Conservation (phyloP, 148 eudicot species). For the Chenopodium formosanum region DNA sequence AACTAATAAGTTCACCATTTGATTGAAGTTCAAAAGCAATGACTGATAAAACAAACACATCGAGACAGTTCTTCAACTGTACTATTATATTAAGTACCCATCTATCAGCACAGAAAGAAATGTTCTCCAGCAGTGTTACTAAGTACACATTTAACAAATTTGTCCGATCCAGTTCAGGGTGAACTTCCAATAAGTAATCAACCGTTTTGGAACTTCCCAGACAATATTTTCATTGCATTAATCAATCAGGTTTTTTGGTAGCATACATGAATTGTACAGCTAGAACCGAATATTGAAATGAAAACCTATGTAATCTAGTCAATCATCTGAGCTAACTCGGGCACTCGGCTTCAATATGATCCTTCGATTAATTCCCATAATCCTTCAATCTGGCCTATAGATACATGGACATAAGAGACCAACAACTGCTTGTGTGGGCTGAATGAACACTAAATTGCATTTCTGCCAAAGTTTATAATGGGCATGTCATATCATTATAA, state of each 20-base stretch:
- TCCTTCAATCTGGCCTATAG: neutral
- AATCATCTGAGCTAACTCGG: conserved; percentile 12
- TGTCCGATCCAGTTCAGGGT: neutral
- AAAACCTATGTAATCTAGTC: conserved; percentile 4
- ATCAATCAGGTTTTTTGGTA: neutral
- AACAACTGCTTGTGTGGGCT: neutral
- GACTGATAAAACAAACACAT: neutral
- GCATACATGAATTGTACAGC: neutral
- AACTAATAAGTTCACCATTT: conserved; percentile 13
- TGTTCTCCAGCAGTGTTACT: conserved; percentile 2
- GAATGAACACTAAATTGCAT: neutral
- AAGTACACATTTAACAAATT: neutral
- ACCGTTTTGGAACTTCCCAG: neutral
- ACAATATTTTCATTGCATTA: neutral
- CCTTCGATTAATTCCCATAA: neutral
- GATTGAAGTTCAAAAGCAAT: neutral
- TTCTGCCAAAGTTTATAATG: neutral
- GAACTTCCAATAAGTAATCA: neutral
- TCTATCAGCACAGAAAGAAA: neutral
- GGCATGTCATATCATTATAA: neutral
- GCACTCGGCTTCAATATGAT: neutral
- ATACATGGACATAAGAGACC: neutral
- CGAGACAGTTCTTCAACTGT: neutral
- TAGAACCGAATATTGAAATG: neutral
- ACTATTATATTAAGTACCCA: neutral